Evolutionary conservation across 139 green algal species (phyloP).

Genomic region (Coelastrella sp.): DNA sequence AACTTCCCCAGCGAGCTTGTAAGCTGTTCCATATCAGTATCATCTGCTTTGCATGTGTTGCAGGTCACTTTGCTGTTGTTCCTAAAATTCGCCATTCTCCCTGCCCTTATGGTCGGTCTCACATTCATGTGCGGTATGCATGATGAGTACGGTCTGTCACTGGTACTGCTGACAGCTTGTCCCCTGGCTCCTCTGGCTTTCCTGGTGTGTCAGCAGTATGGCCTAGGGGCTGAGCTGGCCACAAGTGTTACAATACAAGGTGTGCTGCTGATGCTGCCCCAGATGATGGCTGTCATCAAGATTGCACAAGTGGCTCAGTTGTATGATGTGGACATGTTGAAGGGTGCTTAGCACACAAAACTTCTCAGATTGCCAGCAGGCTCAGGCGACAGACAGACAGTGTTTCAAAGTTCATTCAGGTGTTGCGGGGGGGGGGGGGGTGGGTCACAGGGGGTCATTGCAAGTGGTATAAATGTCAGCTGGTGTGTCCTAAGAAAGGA

Average conservation of each 20-base stretch:
- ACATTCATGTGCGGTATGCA: neutral
- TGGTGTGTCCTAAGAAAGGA: too few relatives aligned
- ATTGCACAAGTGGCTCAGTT: constrained; percentile 15
- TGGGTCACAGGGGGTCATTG: too few relatives aligned
- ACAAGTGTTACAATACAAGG: constrained; percentile 29
- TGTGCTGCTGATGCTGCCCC: constrained; percentile 44
- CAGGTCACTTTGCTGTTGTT: constrained; percentile 31
- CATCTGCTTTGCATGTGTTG: too few relatives aligned
- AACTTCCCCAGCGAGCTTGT: too few relatives aligned
- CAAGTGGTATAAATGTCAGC: too few relatives aligned
- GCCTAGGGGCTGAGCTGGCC: constrained; percentile 27
- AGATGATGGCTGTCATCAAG: constrained; percentile 45
- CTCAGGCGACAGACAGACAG: too few relatives aligned
- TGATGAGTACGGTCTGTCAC: constrained; percentile 10
- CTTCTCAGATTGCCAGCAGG: too few relatives aligned
- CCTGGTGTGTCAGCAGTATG: constrained; percentile 36
- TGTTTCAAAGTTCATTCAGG: too few relatives aligned
- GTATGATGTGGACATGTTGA: constrained; percentile 28
- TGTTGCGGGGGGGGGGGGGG: too few relatives aligned
- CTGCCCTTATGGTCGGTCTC: constrained; percentile 13
- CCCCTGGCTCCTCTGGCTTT: constrained; percentile 21
- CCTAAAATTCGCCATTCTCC: constrained; percentile 29
- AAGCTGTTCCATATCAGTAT: too few relatives aligned
- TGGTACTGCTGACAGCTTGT: constrained; percentile 30
- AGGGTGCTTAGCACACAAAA: neutral